phyloP scores from a whole-genome alignment of 805 yeast species.

The Saccharomycopsis vini region DNA sequence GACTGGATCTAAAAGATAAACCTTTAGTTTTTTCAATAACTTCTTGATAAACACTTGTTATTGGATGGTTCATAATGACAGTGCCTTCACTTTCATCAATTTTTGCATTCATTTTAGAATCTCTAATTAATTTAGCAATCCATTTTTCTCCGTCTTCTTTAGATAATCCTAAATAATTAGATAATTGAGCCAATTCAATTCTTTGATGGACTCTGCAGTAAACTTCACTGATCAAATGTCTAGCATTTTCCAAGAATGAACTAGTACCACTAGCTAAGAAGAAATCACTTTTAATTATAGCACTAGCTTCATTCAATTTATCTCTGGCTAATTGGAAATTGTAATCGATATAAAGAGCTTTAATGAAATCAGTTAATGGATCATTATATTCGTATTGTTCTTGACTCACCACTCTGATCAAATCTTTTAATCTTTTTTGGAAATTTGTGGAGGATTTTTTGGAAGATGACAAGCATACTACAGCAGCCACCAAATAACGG shows the following conservation, averaged over 20 bases:
- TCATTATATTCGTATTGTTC: conserved; percentile 59
- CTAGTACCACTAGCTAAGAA: conserved; percentile 37
- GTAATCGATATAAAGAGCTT: conserved; percentile 46
- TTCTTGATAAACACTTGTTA: conserved; percentile 53
- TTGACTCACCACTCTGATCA: conserved; percentile 47
- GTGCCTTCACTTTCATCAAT: conserved; percentile 44
- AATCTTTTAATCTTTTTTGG: conserved; percentile 49
- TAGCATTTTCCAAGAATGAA: conserved; percentile 37
- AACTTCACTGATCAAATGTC: conserved; percentile 43
- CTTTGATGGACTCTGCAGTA: conserved; percentile 45
- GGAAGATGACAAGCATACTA: conserved; percentile 31
- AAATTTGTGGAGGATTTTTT: conserved; percentile 27
- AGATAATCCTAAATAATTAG: conserved; percentile 35
- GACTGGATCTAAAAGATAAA: conserved; percentile 49
- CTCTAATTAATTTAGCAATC: conserved; percentile 41
- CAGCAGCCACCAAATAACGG: conserved; percentile 58
- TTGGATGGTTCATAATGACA: conserved; percentile 45
- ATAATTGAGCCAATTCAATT: conserved; percentile 37
- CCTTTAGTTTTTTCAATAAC: conserved; percentile 63
- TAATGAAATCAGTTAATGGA: conserved; percentile 51
- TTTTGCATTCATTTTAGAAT: conserved; percentile 44
- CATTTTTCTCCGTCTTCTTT: conserved; percentile 43
- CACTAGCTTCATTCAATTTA: conserved; percentile 39
- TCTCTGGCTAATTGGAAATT: conserved; percentile 46
- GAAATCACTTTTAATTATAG: conserved; percentile 45